These are phyloP conservation scores for Daldinia vernicosa DNA, from an alignment of 495 filamentous ascomycete species.

Conservation along the genomic window DNA sequence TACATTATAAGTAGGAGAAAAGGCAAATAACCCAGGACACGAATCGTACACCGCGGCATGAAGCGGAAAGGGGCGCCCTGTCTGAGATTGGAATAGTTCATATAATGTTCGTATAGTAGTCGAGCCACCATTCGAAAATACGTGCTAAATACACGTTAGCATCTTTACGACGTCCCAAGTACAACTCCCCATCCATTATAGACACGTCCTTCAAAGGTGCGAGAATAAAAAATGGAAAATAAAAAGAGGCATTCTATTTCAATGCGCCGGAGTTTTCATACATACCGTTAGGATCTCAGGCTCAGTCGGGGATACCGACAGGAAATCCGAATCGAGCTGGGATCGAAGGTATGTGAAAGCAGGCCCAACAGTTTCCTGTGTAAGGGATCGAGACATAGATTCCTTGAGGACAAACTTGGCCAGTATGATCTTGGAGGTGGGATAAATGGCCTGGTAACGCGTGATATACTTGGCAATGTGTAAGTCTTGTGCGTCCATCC, in stretches of 20 bases:
- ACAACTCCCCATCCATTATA: background rate
- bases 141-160: conserved; percentile 38
- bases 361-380: conserved; percentile 29
- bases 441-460: conserved; percentile 53
- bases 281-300: conserved; percentile 50
- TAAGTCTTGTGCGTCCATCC: conserved; percentile 57
- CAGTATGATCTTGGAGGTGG: conserved; percentile 52
- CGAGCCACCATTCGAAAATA: conserved; percentile 58
- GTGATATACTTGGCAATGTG: conserved; percentile 59
- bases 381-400: conserved; percentile 20
- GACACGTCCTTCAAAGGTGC: background rate
- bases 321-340: conserved; percentile 28
- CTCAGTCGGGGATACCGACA: conserved; percentile 33
- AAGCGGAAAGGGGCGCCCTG: conserved; percentile 39
- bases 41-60: conserved; percentile 55
- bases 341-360: conserved; percentile 39
- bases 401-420: conserved; percentile 49
- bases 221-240: background rate
- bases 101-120: conserved; percentile 43
- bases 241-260: background rate
- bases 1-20: conserved; percentile 40
- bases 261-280: background rate
- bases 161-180: background rate
- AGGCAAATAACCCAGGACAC: conserved; percentile 49
- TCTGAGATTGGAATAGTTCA: conserved; percentile 28